Base-by-base conservation (phyloP, 257 asterid species). In the Solanum tarijense region DNA sequence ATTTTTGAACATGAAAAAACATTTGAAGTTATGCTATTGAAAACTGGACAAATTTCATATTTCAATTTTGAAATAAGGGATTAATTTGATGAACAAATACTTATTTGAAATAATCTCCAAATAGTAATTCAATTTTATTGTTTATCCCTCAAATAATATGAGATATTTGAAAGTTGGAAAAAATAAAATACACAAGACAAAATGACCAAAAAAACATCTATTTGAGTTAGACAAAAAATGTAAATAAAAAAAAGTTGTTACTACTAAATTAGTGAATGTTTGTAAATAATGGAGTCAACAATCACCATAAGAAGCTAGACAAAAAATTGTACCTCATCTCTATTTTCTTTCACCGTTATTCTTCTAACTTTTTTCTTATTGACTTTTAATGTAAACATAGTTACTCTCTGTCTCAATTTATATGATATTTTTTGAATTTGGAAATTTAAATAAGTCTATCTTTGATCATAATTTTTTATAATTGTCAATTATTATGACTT, bases 251-350 rank as follows among this genome's bases (percentile, higher is more conserved):
- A 74, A 36, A 74, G 85, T 27, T 79, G 25, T 27, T 79, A 1
- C 4, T 14, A 41, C 85, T 5, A 79, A 79, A 79, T 43, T 79
- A 79, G 85, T 79, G 85, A 79, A 79, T 43, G 39, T 35, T 79
- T 27, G 16, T 82, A 31, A 48, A 46, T 46, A 82, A 48, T 82
- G 27, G 43, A 38, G 29, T 48, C 69, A 81, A 81, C 85, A 46
- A 81, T 81, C 85, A 81, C 38, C 62, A 29, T 27, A 46, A 46
- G 66, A 81, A 81, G 68, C 68, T 81, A 81, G 16, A 81, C 69
- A 81, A 81, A 79, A 25, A 29, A 48, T 82, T 48, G 85, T 82
- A 48, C 43, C 20, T 9, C 41, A 6, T 82, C 27, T 82, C 29
- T 36, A 12, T 29, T 48, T 27, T 46, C 29, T 81, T 81, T 48